Percentiles rank a stretch among this genome's conserved stretches.
These are phyloP conservation scores for Barnettozyma vustinii DNA, from an alignment of 805 yeast genomes.

Conservation along the genomic window DNA sequence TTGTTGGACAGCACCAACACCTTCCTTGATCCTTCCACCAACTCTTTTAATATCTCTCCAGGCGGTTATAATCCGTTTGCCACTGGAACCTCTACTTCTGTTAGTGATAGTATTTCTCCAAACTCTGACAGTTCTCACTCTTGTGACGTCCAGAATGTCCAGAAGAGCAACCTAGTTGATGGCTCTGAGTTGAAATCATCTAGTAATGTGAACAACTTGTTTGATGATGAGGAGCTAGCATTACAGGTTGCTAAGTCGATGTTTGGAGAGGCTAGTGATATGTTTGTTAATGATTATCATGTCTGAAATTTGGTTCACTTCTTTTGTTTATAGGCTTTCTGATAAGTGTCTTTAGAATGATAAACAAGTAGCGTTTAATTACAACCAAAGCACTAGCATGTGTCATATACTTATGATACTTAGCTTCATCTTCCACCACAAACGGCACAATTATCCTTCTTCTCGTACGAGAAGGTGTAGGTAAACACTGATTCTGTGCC, in stretches of 20 bases:
- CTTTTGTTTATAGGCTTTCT: neutral
- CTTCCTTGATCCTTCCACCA: neutral
- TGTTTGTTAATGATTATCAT: neutral
- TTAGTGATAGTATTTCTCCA: conserved; percentile 5
- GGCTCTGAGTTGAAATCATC: neutral
- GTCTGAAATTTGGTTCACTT: neutral
- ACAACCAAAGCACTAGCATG: neutral
- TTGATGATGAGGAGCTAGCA: conserved; percentile 20
- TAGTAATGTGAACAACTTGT: neutral
- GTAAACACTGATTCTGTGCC: conserved; percentile 79
- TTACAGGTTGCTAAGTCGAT: conserved; percentile 24
- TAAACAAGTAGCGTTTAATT: too few relatives aligned
- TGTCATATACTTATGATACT: neutral
- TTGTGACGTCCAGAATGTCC: neutral
- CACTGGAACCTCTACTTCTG: conserved; percentile 5
- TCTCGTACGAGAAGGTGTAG: conserved; percentile 61
- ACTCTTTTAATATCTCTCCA: neutral
- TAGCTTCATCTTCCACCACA: conserved; percentile 48
- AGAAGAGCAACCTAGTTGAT: neutral
- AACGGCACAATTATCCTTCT: conserved; percentile 62
- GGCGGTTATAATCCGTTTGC: neutral
- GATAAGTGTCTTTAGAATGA: neutral
- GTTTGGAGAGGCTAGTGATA: conserved; percentile 19
- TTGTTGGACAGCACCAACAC: neutral
- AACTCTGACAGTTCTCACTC: conserved; percentile 2